Evolutionary conservation across 2,329 filamentous ascomycete species (phyloP), one percentile per base, ranked within the genome.

Genomic region (Hansfordia pulvinata): DNA sequence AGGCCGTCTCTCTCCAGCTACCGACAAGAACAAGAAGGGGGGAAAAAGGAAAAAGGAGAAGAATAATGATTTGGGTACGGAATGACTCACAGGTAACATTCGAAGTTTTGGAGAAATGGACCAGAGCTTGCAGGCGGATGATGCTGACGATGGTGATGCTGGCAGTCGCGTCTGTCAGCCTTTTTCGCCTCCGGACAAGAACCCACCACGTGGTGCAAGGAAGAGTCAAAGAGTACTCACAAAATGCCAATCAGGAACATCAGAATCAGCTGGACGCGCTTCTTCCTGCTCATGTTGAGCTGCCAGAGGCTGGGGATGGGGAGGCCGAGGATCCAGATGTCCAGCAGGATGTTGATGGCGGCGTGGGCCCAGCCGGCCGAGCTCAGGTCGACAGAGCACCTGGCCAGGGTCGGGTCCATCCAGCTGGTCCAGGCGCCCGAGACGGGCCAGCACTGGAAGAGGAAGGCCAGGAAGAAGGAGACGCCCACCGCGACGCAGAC

Each of bases 201-300:
- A 5, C 61, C 60, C 4, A 63, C 52, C n/a, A 44, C 46, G 33
- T n/a, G n/a, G n/a, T n/a, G n/a, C n/a, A n/a, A n/a, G n/a, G n/a
- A n/a, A n/a, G n/a, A n/a, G n/a, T n/a, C n/a, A n/a, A n/a, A n/a
- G n/a, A n/a, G n/a, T n/a, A n/a, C n/a, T n/a, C n/a, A n/a, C 22
- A 56, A 54, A 17, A 48, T 35, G 8, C 53, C 52, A 63, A 25
- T 62, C 25, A 8, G 39, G 38, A 3, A 62, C 52, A 28, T 56
- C 50, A 6, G 58, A n/a, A 44, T 62, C 65, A 52, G 44, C 10
- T 40, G 41, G 5, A 38, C 10, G 23, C 41, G 45, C 44, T 62
- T 62, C 45, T 57, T 58, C 43, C 51, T 56, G 30, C 54, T 51
- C 23, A 64, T 35, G 4, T 54, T 48, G 13, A 64, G 44, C 2